Conservation (phyloP, 2,329 filamentous ascomycete species). For the Coniochaeta hoffmannii region DNA sequence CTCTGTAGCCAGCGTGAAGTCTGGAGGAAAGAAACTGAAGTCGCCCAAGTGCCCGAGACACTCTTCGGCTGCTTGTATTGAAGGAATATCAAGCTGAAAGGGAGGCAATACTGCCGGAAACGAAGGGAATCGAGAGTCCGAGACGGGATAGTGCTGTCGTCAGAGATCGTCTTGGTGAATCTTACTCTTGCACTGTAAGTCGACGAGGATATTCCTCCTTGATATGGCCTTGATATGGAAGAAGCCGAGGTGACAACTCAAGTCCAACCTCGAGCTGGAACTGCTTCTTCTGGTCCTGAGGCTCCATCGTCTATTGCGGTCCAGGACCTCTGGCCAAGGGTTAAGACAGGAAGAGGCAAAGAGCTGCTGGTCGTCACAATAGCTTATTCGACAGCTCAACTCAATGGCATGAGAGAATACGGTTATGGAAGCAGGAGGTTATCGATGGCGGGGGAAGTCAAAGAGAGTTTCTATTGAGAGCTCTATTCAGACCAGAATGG, state of each 20-base stretch:
- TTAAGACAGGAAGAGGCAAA: background rate
- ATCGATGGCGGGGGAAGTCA: background rate
- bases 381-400: slow-evolving; percentile 4
- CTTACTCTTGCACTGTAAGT: background rate
- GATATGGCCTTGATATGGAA: background rate
- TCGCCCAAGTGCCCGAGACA: background rate
- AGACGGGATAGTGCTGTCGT: background rate
- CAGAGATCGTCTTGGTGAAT: background rate
- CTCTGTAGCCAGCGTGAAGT: background rate
- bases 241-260: background rate
- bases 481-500: slow-evolving; percentile 25
- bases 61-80: background rate
- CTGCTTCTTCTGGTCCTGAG: background rate
- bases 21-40: background rate
- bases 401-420: background rate
- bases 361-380: slow-evolving; percentile 16
- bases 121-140: background rate
- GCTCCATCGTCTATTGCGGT: slow-evolving; percentile 3
- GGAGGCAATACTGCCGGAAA: background rate
- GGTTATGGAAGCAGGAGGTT: background rate
- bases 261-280: background rate
- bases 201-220: background rate
- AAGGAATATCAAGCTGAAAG: background rate
- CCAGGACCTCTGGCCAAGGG: background rate
- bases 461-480: slow-evolving; percentile 16